Evolutionary conservation across 306 rosid genomes (phyloP), one percentile per base, ranked within the genome.

Genomic region (Cucumis cinereus): DNA sequence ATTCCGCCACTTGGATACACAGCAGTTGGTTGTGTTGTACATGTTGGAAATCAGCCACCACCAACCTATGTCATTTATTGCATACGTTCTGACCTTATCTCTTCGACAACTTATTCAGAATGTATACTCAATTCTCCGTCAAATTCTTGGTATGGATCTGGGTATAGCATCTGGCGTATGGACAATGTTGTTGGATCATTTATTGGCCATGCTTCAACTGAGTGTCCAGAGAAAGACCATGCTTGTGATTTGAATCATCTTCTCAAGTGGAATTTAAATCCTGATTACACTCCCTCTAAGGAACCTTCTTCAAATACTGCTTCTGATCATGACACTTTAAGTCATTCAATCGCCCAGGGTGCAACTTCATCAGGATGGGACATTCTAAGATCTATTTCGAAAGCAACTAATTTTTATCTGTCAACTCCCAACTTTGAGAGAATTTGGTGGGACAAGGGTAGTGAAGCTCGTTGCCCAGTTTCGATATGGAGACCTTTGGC

Each of bases 381-480:
- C 73, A 79, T 84, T 67, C 82, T 90, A 70, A 90, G 91, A 80
- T 90, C 96, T 80, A 84, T 90, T 74, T 89, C 99, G 22, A 92
- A 88, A 85, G 85, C 91, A 88, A 85, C 84, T 81, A 87, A 78
- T 49, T 85, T 85, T 77, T 89, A 86, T 74, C 77, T 86, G 83
- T 90, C 99, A 57, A 92, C 93, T 43, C 98, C 98, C 1, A 89
- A 92, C 85, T 94, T 94, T 57, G 99, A 94, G 86, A 90, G 96
- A 80, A 92, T 94, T 81, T 94, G 97, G 99, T 92, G 99, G 99
- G 97, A 94, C 83, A 94, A 89, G 87, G 98, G 99, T 76, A 75
- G 86, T 76, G 97, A 94, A 78, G 79, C 83, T 75, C 91, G 93
- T 47, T 89, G 80, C 38, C 90, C 97, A 43, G 91, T 94, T 84